phyloP scores from a whole-genome alignment of 805 yeast genomes.

The Metschnikowia drakensbergensis region DNA sequence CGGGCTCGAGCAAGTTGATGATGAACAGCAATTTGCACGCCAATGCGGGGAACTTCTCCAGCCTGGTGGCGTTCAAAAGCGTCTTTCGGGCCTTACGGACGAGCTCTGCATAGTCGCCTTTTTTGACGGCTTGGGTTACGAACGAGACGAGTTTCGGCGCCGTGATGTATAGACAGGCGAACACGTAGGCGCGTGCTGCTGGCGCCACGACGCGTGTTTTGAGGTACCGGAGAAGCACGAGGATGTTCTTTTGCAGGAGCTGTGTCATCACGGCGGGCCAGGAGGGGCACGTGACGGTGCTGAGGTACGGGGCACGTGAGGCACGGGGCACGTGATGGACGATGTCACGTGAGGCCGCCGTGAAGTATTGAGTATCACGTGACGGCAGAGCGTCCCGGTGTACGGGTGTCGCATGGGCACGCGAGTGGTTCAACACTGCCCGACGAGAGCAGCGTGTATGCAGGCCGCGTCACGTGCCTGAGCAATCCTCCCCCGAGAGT shows the following conservation, averaged over 20 bases:
- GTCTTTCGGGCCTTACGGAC: constrained; percentile 17
- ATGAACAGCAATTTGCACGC: constrained; percentile 31
- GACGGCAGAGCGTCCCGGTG: too few relatives aligned
- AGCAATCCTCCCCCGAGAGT: too few relatives aligned
- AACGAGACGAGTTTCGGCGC: constrained; percentile 27
- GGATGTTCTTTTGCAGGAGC: neutral
- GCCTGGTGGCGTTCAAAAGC: constrained; percentile 25
- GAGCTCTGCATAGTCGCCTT: constrained; percentile 15
- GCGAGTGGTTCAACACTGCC: too few relatives aligned
- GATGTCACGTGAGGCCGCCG: too few relatives aligned
- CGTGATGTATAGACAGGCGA: constrained; percentile 33
- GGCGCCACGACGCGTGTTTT: constrained; percentile 21
- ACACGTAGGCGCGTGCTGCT: constrained; percentile 30
- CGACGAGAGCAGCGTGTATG: too few relatives aligned
- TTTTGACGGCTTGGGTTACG: constrained; percentile 13
- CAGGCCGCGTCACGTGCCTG: too few relatives aligned
- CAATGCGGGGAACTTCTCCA: constrained; percentile 33
- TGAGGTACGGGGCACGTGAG: too few relatives aligned
- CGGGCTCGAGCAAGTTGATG: constrained; percentile 29
- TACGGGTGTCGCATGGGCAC: too few relatives aligned
- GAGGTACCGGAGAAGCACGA: neutral
- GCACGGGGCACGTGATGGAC: too few relatives aligned
- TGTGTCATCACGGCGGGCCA: neutral
- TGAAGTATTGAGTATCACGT: too few relatives aligned
- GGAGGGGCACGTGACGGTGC: too few relatives aligned